Base-by-base conservation (phyloP, 768 basidiomycete species). In the Lactarius quietus region DNA sequence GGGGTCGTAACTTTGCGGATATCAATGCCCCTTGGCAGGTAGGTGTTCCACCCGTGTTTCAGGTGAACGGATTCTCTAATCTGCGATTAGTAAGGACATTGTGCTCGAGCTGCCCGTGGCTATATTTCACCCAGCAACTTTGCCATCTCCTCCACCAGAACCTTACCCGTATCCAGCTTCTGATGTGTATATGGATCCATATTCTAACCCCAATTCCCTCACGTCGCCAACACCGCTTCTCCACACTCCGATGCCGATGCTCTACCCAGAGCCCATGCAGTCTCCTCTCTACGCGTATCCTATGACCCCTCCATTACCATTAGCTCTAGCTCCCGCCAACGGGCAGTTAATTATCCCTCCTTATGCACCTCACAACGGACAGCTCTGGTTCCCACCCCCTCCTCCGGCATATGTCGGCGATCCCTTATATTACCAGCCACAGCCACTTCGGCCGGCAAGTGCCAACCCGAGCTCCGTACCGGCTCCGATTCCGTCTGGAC, bases 21-120 rank as follows among this genome's bases (percentile, higher is more conserved):
- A 58, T 77, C 77, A n/a, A 87, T 90, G 86, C 87, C 86, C n/a
- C 75, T 87, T 48, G 88, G 85, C 72, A 87, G 83, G 90, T 91
- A 69, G 57, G 81, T 75, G 10, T 4, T 41, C 63, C 23, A 41
- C 59, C n/a, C 28, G n/a, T n/a, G n/a, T n/a, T 23, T 62, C 66
- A 62, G 61, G 54, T 54, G 23, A 15, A 48, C 4, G 23, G 45
- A 45, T 57, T 41, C 45, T 6, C 26, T 65, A 20, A 68, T 17
- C 57, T 59, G 67, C 56, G 41, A 18, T 10, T 69, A 93, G 92
- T 70, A 91, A 90, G 74, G 89, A 92, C 72, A 81, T 90, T 29
- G 70, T 82, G 33, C 74, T 92, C 1, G 80, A 83, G 55, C 8
- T 33, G 8, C 33, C 33, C 3, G 33, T 33, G 33, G 33, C 33